Percentiles rank a stretch among this genome's conserved stretches.
phyloP scores from a whole-genome alignment of 2,329 filamentous ascomycete genomes.

The Colletotrichum costaricense region DNA sequence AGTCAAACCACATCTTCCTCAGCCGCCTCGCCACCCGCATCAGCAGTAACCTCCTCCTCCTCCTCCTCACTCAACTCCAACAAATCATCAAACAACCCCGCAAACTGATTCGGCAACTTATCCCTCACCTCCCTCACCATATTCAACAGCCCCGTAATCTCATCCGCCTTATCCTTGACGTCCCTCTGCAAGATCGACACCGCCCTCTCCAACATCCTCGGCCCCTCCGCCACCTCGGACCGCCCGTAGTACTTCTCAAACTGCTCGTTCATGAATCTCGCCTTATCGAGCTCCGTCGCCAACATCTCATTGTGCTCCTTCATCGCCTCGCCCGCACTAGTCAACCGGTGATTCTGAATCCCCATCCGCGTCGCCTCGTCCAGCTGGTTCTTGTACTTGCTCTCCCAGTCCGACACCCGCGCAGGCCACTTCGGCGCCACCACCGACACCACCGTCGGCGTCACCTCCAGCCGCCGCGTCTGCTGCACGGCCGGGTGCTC shows the following conservation, averaged over 20 bases:
- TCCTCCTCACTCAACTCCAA: background rate
- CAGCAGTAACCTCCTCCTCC: background rate
- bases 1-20: background rate
- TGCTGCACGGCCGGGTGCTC: conserved; percentile 56
- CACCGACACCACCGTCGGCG: conserved; percentile 51
- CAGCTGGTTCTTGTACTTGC: conserved; percentile 39
- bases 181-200: background rate
- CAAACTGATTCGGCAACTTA: background rate
- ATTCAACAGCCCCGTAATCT: background rate
- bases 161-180: conserved; percentile 2
- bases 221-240: background rate
- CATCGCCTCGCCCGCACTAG: conserved; percentile 34
- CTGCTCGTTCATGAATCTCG: conserved; percentile 7
- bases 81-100: background rate
- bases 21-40: background rate
- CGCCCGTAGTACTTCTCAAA: conserved; percentile 30
- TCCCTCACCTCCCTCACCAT: background rate
- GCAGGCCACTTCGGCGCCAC: conserved; percentile 42
- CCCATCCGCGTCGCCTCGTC: conserved; percentile 35
- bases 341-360: conserved; percentile 30
- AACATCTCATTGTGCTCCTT: conserved; percentile 27
- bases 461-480: conserved; percentile 56
- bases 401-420: conserved; percentile 47
- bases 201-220: conserved; percentile 10
- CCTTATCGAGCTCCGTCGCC: conserved; percentile 25